Evolutionary conservation across 208 protist genomes (phyloP), one percentile per base, ranked within the genome.

Genomic region (Crithidia sp.): DNA sequence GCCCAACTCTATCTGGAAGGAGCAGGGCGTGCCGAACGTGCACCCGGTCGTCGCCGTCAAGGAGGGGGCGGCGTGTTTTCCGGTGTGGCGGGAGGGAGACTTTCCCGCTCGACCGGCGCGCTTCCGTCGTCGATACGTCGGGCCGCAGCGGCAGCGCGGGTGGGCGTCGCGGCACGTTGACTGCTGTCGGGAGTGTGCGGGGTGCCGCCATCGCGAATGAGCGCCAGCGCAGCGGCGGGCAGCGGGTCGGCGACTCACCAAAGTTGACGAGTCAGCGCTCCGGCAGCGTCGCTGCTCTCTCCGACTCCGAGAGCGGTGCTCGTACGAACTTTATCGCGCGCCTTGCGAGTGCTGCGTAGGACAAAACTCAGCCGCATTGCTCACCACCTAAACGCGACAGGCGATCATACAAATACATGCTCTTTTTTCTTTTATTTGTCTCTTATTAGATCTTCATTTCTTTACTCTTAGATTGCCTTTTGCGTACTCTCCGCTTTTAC

Each of bases 1-100:
- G 68, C 87, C 86, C 2, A 92, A 86, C 76, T 95, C 88, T 10
- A 72, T 95, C 37, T 95, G 90, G 90, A 71, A 37, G 14, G 82
- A 91, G 67, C 73, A 86, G 59, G 72, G 63, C 6, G 72, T 95
- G 55, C 83, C 83, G 7, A 90, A 91, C 73, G 55, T 92, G 61
- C 85, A 95, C 71, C 90, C 90, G 0, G 74, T 79, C 53, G 85
- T 93, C 17, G 81, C 60, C 53, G 37, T 62, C 0, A 75, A 65
- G 43, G 81, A 89, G 36, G 53, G 58, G 4, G 13, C 28, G 9
- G 55, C 68, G 67, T 70, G 78, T 47, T 95, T 88, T 67, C 84
- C 86, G 0, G 63, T 91, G 16, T 95, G 90, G 90, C 80, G 81
- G 16, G 90, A 91, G 54, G 84, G 86, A 14, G 82, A 90, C 74